Base-by-base conservation (phyloP, 805 yeast species). In the Kluyveromyces lactis region DNA sequence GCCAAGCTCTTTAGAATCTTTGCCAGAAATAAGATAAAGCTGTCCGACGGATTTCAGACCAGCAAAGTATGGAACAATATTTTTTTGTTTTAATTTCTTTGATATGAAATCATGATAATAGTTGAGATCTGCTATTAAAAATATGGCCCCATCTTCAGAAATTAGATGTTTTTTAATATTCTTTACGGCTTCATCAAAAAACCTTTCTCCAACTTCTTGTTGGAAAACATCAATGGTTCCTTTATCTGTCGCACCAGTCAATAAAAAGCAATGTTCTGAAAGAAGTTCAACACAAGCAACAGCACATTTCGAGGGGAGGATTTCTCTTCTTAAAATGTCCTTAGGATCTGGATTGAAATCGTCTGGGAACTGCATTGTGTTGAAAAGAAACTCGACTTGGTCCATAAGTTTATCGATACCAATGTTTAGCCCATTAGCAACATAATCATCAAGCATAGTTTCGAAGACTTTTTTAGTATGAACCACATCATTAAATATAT, bases 371-470 rank as follows among this genome's bases (percentile, higher is more conserved):
- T 80, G 82, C 24, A 67, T 63, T 0, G 78, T 71, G 30, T 69
- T 66, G 45, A 72, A 76, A 3, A 76, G 67, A 45, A 71, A 72
- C 39, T 82, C 85, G 15, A 89, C 76, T 55, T 90, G 95, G 49
- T 76, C 81, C 61, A 87, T 79, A 28, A 92, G 68, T 8, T 87
- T 89, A 44, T 85, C 95, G 26, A 92, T 86, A 31, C 97, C 95
- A n/a, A 83, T 73, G 51, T 86, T 89, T 23, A 92, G 68, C 0
- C 98, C 98, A 52, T 83, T 84, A 0, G 97, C 98, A 15, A 92
- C 96, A 54, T 73, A 81, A 39, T 78, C 85, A 59, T 92, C 98
- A 9, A 92, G 72, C 62, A 77, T 66, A 6, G 76, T 76, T 53
- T 92, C 98, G 44, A 92, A 75, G 42, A 73, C 73, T 53, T 86